A percentile compares a stretch with the other conserved stretches of the same genome.
Conservation (phyloP, 345 rosid species). For the Syzygium aromaticum region DNA sequence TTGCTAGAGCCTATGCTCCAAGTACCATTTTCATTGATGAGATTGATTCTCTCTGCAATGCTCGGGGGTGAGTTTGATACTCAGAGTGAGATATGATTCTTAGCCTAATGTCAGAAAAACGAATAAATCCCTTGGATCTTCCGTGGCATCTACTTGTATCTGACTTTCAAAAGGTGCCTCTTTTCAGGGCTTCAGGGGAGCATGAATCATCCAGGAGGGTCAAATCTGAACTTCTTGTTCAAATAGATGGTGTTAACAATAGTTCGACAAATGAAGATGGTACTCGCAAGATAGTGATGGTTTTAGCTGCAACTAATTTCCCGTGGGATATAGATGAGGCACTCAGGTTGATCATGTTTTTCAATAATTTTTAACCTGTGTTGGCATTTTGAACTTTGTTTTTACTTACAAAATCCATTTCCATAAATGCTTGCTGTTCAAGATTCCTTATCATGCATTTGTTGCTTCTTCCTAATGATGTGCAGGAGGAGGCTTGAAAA, state of each 20-base stretch:
- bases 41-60: constrained; percentile 94
- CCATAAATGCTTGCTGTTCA: not conserved
- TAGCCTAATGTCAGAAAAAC: not conserved
- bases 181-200: constrained; percentile 85
- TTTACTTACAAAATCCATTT: not conserved
- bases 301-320: constrained; percentile 96
- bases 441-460: not conserved
- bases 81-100: not conserved
- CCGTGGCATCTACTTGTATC: not conserved
- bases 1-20: constrained; percentile 95
- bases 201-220: constrained; percentile 99
- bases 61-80: constrained; percentile 69
- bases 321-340: constrained; percentile 99
- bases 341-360: constrained; percentile 44
- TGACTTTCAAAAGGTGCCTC: not conserved
- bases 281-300: constrained; percentile 95
- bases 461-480: constrained; percentile 3
- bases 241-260: constrained; percentile 97
- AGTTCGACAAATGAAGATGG: constrained; percentile 93
- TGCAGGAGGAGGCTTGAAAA: constrained; percentile 99
- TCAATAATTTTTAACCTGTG: not conserved
- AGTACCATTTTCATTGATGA: constrained; percentile 96
- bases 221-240: constrained; percentile 98
- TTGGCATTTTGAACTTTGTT: not conserved
- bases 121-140: not conserved